Conservation (phyloP, 441 rosid species). For the Populus hybrid region DNA sequence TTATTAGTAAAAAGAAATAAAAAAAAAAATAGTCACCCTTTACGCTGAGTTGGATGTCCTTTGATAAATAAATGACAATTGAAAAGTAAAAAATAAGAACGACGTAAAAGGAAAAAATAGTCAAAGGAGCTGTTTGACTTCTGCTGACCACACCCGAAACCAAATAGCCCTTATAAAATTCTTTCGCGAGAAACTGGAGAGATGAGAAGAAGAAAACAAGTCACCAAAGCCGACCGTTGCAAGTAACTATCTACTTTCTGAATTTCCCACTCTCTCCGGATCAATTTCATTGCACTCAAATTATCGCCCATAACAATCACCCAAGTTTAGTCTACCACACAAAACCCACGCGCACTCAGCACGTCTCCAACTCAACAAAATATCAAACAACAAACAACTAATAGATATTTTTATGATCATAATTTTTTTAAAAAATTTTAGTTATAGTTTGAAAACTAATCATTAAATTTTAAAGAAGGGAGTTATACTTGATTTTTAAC, state of each 20-base stretch:
- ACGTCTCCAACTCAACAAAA: not conserved
- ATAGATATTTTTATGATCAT: too few species aligned
- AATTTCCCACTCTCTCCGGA: constrained; percentile 1
- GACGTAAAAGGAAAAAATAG: too few species aligned
- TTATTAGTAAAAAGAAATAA: too few species aligned
- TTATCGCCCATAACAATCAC: not conserved
- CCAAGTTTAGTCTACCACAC: not conserved
- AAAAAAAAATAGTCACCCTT: not conserved
- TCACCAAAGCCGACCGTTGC: constrained; percentile 32
- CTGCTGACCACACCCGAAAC: not conserved
- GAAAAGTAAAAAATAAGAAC: not conserved
- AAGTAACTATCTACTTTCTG: constrained; percentile 1
- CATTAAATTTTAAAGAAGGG: too few species aligned
- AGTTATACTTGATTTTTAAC: not conserved
- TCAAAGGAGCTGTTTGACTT: not conserved
- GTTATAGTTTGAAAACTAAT: not conserved
- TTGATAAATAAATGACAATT: not conserved
- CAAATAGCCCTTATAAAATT: not conserved
- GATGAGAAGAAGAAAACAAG: not conserved
- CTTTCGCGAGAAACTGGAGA: not conserved
- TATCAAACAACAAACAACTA: not conserved
- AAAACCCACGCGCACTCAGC: not conserved
- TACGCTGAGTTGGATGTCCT: not conserved
- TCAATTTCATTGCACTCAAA: not conserved
- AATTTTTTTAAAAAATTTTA: too few species aligned